Conservation (phyloP, 331 rosid genomes). For the Telfairia occidentalis region DNA sequence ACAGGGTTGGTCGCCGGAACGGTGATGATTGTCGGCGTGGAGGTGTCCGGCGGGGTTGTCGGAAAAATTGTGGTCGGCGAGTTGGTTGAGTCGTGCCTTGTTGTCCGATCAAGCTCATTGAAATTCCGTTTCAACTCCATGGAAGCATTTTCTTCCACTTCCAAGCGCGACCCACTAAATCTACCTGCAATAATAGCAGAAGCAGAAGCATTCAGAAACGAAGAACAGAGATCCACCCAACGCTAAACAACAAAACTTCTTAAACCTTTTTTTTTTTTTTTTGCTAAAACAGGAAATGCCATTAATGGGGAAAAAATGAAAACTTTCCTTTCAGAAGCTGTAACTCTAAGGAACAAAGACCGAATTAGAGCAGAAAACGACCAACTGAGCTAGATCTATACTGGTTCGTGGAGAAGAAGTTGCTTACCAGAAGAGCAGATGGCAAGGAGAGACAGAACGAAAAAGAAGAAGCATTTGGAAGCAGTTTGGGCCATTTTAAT, state of each 20-base stretch:
- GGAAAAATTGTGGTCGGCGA: conserved; percentile 48
- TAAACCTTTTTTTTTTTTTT: too few species aligned
- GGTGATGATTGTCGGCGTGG: conserved; percentile 57
- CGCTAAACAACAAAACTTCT: background rate
- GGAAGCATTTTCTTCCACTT: conserved; percentile 33
- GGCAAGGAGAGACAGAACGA: conserved; percentile 38
- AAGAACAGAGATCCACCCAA: background rate
- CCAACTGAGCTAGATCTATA: background rate
- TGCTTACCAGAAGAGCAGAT: conserved; percentile 49
- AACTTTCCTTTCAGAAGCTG: background rate
- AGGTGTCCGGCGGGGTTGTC: conserved; percentile 43
- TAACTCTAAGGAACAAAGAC: background rate
- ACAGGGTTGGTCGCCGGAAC: conserved; percentile 66
- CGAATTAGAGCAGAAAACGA: background rate
- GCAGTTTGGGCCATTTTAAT: conserved; percentile 43
- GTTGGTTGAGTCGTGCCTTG: conserved; percentile 23
- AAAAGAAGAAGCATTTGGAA: conserved; percentile 31
- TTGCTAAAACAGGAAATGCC: background rate
- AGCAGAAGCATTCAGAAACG: conserved; percentile 6
- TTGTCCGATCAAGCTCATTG: conserved; percentile 22
- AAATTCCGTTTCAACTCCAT: conserved; percentile 25
- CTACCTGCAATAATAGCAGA: conserved; percentile 18
- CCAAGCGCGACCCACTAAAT: conserved; percentile 38
- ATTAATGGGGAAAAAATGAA: background rate
- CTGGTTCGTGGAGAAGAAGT: background rate